phyloP scores from a whole-genome alignment of 129 eudicot species.

The Calendula officinalis region DNA sequence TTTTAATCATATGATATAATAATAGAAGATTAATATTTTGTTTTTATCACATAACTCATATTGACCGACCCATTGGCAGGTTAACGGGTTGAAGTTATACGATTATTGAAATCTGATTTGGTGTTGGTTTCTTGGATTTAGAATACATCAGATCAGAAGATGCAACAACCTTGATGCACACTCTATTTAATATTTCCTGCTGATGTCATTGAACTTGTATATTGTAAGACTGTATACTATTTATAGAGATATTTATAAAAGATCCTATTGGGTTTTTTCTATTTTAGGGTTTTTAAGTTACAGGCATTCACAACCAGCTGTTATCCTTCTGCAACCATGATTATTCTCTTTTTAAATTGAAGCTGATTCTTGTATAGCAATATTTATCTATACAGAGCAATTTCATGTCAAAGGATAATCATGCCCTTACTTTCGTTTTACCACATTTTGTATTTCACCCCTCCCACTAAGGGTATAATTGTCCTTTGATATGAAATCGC shows the following conservation, averaged over 20 bases:
- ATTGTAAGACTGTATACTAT: conserved; percentile 13
- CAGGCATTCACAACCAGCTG: background rate
- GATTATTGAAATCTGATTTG: background rate
- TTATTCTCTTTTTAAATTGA: too few species aligned
- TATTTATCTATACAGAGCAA: too few species aligned
- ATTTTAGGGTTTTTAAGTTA: background rate
- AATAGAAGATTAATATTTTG: too few species aligned
- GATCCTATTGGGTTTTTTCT: background rate
- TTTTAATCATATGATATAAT: too few species aligned
- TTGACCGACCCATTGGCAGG: too few species aligned
- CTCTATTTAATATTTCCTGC: background rate
- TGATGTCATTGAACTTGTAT: conserved; percentile 13
- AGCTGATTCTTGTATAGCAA: too few species aligned
- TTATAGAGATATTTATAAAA: background rate
- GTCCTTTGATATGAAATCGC: too few species aligned
- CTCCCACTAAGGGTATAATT: too few species aligned
- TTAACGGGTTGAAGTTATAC: background rate
- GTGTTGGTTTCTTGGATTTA: background rate
- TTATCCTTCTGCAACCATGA: background rate
- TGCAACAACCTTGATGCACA: background rate
- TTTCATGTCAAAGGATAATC: too few species aligned
- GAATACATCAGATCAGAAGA: conserved; percentile 1
- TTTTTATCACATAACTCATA: too few species aligned
- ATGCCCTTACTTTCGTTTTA: too few species aligned
- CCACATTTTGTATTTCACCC: too few species aligned